Evolutionary conservation across 2,329 filamentous ascomycete species (phyloP).

Genomic region (Pestalotiopsis sp.): DNA sequence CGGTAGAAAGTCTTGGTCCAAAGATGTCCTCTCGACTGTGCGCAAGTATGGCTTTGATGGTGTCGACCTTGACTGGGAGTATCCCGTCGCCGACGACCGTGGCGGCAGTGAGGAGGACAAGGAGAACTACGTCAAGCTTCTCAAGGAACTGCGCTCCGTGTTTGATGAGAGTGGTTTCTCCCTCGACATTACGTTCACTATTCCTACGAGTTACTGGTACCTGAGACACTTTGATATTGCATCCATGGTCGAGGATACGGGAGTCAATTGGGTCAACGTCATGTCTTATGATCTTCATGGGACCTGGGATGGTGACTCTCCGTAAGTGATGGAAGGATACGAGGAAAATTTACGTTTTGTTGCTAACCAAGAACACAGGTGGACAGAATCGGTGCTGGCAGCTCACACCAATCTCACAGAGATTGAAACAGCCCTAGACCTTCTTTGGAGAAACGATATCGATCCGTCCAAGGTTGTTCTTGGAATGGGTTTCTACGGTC

Average conservation of each 20-base stretch:
- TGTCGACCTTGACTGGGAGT: slow-evolving; percentile 5
- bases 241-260: background rate
- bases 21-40: slow-evolving; percentile 24
- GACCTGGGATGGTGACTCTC: slow-evolving; percentile 33
- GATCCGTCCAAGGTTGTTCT: slow-evolving; percentile 41
- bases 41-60: slow-evolving; percentile 22
- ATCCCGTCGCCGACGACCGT: slow-evolving; percentile 18
- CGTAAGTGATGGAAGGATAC: background rate
- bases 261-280: slow-evolving; percentile 16
- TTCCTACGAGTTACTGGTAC: slow-evolving; percentile 23
- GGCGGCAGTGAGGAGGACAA: slow-evolving; percentile 23
- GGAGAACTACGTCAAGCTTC: slow-evolving; percentile 28
- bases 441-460: slow-evolving; percentile 47
- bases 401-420: slow-evolving; percentile 49
- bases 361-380: slow-evolving; percentile 21
- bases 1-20: slow-evolving; percentile 21
- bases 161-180: slow-evolving; percentile 16
- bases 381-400: slow-evolving; percentile 32
- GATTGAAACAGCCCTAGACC: slow-evolving; percentile 41
- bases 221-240: slow-evolving; percentile 31
- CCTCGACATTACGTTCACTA: slow-evolving; percentile 18
- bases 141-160: slow-evolving; percentile 16
- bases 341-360: background rate
- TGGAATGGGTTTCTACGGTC: slow-evolving; percentile 46
- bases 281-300: slow-evolving; percentile 47